A percentile compares a stretch with the other conserved stretches of the same genome.
Conservation (phyloP, 2,329 filamentous ascomycete species). For the Colletotrichum viniferum region DNA sequence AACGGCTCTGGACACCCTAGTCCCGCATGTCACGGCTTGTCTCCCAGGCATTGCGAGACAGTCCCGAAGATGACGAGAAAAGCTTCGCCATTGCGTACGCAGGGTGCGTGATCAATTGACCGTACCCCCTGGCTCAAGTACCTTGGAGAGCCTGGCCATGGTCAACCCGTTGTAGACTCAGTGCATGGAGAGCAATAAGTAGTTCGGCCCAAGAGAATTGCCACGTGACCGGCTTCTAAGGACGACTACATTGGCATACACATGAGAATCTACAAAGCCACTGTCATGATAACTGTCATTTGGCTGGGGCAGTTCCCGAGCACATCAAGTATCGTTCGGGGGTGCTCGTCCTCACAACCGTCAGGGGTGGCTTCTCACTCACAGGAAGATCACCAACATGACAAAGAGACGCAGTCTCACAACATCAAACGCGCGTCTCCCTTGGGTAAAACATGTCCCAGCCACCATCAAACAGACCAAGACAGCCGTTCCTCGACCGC, state of each 20-base stretch:
- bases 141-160: not conserved
- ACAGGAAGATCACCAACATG: not conserved
- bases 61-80: not conserved
- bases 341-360: not conserved
- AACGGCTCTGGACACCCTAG: not conserved
- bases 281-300: too few relatives aligned
- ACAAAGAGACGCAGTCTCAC: not conserved
- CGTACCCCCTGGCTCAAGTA: not conserved
- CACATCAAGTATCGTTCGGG: not conserved
- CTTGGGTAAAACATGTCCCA: not conserved
- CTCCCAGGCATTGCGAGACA: not conserved
- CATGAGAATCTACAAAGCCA: not conserved
- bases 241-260: not conserved
- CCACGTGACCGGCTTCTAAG: not conserved
- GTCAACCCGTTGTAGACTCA: not conserved
- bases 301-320: not conserved
- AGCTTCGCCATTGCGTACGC: not conserved
- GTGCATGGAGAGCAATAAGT: not conserved
- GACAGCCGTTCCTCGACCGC: not conserved
- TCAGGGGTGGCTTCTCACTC: not conserved
- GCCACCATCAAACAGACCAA: not conserved
- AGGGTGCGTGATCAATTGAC: not conserved
- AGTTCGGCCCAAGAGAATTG: not conserved
- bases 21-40: not conserved
- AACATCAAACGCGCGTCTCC: not conserved